Conservation (phyloP, 2,329 filamentous ascomycete genomes). For the Cercospora sesami region DNA sequence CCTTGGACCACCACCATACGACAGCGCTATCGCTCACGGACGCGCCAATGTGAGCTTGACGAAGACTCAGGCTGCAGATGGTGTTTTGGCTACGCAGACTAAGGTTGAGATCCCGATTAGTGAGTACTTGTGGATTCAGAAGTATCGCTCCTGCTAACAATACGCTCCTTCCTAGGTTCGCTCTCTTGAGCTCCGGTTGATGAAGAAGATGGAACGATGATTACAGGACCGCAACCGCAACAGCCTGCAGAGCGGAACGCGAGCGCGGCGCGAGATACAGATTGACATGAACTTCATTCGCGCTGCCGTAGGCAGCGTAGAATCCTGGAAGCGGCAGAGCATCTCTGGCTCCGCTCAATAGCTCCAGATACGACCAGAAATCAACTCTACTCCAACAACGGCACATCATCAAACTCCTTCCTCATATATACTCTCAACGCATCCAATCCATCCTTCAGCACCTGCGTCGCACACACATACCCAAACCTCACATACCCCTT, state of each 20-base stretch:
- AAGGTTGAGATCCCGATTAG: conserved; percentile 26
- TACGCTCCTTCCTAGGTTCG: not conserved
- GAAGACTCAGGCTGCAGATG: conserved; percentile 19
- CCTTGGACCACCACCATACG: conserved; percentile 25
- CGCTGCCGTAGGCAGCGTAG: not conserved
- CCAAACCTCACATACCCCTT: conserved; percentile 75
- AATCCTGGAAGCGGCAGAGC: not conserved
- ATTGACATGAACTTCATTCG: not conserved
- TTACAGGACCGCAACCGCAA: not conserved
- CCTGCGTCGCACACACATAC: conserved; percentile 69
- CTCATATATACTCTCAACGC: conserved; percentile 56
- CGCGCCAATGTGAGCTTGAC: conserved; percentile 18
- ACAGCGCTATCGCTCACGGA: conserved; percentile 29
- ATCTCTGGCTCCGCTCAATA: not conserved
- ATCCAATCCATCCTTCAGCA: conserved; percentile 66
- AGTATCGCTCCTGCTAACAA: not conserved
- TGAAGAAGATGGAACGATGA: too few species aligned
- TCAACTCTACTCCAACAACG: conserved; percentile 27
- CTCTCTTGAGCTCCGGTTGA: not conserved
- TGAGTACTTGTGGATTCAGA: not conserved
- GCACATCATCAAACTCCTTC: conserved; percentile 56
- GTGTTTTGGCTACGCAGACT: conserved; percentile 22
- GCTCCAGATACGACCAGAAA: not conserved
- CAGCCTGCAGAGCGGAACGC: not conserved
- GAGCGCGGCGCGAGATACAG: not conserved